phyloP scores from a whole-genome alignment of 2,329 filamentous ascomycete genomes.

The Clarireedia hainanense region DNA sequence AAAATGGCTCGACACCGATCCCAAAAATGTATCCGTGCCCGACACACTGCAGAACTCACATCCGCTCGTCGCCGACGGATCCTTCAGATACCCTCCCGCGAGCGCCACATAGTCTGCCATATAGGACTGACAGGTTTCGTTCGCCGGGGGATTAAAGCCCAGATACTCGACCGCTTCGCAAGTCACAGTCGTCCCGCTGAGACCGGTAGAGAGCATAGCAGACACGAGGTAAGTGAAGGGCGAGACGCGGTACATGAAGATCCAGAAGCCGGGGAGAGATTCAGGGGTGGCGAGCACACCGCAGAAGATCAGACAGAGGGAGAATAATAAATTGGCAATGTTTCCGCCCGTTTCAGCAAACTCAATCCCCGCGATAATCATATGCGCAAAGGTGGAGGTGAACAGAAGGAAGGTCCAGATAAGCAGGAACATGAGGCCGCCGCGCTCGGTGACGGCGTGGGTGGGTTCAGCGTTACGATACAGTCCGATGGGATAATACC shows the following conservation, averaged over 20 bases:
- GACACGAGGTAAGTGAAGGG: conserved; percentile 77
- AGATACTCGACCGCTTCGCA: conserved; percentile 53
- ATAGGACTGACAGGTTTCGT: conserved; percentile 54
- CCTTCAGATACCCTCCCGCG: conserved; percentile 40
- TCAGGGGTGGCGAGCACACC: conserved; percentile 59
- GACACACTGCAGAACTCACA: conserved; percentile 57
- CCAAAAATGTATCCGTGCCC: conserved; percentile 51
- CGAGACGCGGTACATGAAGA: conserved; percentile 75
- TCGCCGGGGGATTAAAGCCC: conserved; percentile 29
- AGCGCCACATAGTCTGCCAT: conserved; percentile 40
- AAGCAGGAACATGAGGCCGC: conserved; percentile 72
- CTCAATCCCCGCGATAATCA: conserved; percentile 69
- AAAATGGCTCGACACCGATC: conserved; percentile 50
- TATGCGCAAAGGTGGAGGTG: conserved; percentile 70
- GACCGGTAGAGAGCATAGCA: conserved; percentile 60
- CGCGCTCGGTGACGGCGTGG: conserved; percentile 57
- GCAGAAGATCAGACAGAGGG: conserved; percentile 66
- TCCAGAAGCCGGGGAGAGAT: conserved; percentile 66
- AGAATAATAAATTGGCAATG: conserved; percentile 68
- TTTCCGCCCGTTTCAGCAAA: conserved; percentile 69
- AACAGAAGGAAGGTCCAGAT: conserved; percentile 70
- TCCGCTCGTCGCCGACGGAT: conserved; percentile 45
- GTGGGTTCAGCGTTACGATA: conserved; percentile 59
- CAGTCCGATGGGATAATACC: conserved; percentile 81
- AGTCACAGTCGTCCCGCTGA: conserved; percentile 56